These are phyloP conservation scores for Solanum ossicruentum DNA, from an alignment of 257 asterid genomes.

Conservation along the genomic window DNA sequence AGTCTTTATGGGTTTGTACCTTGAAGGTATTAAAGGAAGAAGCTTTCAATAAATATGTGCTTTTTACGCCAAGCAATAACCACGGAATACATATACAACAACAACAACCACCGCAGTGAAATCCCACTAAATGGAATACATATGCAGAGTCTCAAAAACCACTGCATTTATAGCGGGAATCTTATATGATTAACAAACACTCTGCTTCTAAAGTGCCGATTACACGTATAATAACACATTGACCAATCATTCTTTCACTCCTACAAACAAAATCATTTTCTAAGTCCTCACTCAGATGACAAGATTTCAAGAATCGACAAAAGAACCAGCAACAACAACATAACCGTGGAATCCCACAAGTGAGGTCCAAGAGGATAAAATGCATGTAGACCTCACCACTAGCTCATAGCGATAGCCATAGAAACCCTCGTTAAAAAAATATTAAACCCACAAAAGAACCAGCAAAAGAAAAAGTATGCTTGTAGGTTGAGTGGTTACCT, in stretches of 20 bases:
- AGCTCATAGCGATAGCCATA: too few relatives aligned
- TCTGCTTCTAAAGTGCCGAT: background rate
- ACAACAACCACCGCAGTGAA: background rate
- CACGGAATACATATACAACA: background rate
- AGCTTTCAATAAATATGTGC: background rate
- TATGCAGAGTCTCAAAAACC: background rate
- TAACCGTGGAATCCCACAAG: too few relatives aligned
- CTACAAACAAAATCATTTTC: background rate
- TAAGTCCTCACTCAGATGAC: background rate
- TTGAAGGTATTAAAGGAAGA: background rate
- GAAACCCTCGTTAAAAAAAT: too few relatives aligned
- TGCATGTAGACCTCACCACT: too few relatives aligned
- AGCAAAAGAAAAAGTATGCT: background rate
- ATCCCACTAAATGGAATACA: background rate
- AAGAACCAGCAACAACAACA: background rate
- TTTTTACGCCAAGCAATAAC: background rate
- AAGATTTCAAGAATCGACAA: background rate
- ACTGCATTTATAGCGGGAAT: background rate
- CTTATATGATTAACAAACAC: background rate
- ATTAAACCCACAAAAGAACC: background rate
- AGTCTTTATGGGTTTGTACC: background rate
- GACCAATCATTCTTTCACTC: background rate
- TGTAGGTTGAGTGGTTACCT: background rate
- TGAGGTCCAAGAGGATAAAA: too few relatives aligned
- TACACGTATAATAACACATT: background rate